phyloP scores from a whole-genome alignment of 805 yeast species.

The Metschnikowia reukaufii region DNA sequence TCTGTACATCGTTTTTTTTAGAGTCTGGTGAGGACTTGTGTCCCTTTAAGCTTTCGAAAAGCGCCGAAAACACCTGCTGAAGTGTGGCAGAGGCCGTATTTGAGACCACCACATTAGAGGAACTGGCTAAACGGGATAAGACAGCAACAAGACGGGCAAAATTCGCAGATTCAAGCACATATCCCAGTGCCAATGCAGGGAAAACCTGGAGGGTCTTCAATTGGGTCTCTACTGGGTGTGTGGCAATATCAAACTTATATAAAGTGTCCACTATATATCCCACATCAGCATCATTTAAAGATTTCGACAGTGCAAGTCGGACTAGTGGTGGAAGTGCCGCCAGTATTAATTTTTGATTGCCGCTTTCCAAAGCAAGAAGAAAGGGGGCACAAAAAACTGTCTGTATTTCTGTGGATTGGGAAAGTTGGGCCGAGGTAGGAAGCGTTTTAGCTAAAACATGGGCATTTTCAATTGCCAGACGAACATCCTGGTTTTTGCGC shows the following conservation, averaged over 20 bases:
- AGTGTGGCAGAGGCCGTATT: constrained; percentile 93
- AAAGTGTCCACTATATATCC: constrained; percentile 52
- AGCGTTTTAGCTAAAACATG: constrained; percentile 17
- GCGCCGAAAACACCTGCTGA: constrained; percentile 76
- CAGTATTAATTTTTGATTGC: constrained; percentile 71
- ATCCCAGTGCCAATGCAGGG: constrained; percentile 70
- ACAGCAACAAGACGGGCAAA: constrained; percentile 62
- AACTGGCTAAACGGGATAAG: constrained; percentile 66
- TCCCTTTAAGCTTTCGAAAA: constrained; percentile 59
- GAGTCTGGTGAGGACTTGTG: constrained; percentile 13
- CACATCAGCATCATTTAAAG: constrained; percentile 54
- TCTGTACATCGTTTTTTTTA: background rate
- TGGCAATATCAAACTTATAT: constrained; percentile 63
- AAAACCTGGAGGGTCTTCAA: constrained; percentile 80
- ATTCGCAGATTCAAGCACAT: constrained; percentile 39
- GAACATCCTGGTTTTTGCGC: constrained; percentile 68
- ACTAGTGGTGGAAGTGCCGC: constrained; percentile 73
- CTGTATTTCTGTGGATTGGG: constrained; percentile 43
- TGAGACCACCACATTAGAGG: constrained; percentile 71
- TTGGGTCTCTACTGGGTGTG: constrained; percentile 81
- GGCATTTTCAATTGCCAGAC: constrained; percentile 40
- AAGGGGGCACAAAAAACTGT: constrained; percentile 53
- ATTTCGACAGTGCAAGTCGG: constrained; percentile 51
- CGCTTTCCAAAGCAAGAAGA: constrained; percentile 66
- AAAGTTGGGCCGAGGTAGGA: constrained; percentile 1